phyloP scores from a whole-genome alignment of 306 rosid genomes.

The Citrullus colocynthis region DNA sequence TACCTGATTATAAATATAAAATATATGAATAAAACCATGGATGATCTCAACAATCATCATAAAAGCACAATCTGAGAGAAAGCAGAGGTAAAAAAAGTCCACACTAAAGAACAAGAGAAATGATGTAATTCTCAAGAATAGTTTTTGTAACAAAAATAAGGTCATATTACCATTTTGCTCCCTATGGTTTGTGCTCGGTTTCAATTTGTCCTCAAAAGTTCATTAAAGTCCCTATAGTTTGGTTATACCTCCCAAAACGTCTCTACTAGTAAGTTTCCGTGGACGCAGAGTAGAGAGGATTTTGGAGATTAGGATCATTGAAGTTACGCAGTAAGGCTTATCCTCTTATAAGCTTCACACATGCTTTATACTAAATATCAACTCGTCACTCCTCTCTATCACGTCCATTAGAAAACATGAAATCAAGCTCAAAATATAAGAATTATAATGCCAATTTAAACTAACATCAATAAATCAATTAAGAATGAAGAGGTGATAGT shows the following conservation, averaged over 20 bases:
- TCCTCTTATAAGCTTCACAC: background rate
- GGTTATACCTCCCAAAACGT: background rate
- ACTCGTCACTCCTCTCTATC: background rate
- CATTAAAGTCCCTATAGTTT: background rate
- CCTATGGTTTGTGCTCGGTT: background rate
- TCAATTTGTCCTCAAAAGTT: background rate
- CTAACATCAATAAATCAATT: background rate
- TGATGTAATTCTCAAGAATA: background rate
- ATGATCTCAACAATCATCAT: background rate
- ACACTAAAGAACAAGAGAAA: background rate
- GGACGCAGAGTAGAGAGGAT: background rate
- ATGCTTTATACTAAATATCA: background rate
- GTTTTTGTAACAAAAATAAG: background rate
- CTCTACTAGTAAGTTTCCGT: background rate
- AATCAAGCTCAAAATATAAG: background rate
- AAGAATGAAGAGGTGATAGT: background rate
- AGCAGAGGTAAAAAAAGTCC: background rate
- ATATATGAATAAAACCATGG: background rate
- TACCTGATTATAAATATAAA: conserved; percentile 30
- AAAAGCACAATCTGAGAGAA: background rate
- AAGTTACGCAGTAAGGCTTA: background rate
- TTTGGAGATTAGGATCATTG: background rate
- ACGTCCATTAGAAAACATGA: background rate
- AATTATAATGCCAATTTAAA: background rate
- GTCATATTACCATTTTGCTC: background rate